Conservation (phyloP, 345 rosid species). For the Toxicodendron radicans region DNA sequence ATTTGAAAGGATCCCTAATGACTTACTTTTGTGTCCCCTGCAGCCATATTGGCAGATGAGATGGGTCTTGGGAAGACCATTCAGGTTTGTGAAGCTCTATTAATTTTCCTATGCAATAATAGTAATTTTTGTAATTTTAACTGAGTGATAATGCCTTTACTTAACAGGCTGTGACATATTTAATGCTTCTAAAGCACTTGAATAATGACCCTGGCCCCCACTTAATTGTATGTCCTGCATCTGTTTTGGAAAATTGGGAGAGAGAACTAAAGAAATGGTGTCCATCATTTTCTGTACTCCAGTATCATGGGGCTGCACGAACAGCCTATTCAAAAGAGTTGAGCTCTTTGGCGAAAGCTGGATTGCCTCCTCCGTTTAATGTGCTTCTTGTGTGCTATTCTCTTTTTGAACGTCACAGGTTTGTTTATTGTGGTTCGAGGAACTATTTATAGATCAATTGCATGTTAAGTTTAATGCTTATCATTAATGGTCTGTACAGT, state of each 20-base stretch:
- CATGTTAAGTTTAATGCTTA: slow-evolving; percentile 16
- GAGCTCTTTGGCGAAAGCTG: slow-evolving; percentile 71
- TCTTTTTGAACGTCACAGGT: slow-evolving; percentile 97
- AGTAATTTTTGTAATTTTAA: not conserved
- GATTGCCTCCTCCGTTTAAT: slow-evolving; percentile 85
- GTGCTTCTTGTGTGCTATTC: slow-evolving; percentile 97
- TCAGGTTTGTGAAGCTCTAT: slow-evolving; percentile 56
- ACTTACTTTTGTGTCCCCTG: slow-evolving; percentile 33
- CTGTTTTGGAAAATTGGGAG: slow-evolving; percentile 98
- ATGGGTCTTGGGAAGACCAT: slow-evolving; percentile 99
- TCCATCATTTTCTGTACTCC: slow-evolving; percentile 90
- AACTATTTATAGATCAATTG: slow-evolving; percentile 18
- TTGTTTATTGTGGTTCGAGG: slow-evolving; percentile 21
- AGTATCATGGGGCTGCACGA: slow-evolving; percentile 78
- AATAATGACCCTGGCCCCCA: slow-evolving; percentile 94
- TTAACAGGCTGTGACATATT: slow-evolving; percentile 83
- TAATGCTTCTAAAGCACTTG: slow-evolving; percentile 70
- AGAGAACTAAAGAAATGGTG: slow-evolving; percentile 97
- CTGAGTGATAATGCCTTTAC: slow-evolving; percentile 24
- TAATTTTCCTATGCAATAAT: slow-evolving; percentile 3
- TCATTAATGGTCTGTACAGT: slow-evolving; percentile 46
- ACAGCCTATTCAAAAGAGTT: slow-evolving; percentile 84
- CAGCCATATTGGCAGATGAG: slow-evolving; percentile 98
- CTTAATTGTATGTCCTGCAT: slow-evolving; percentile 95
- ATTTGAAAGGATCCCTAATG: slow-evolving; percentile 18